phyloP scores from a whole-genome alignment of 495 filamentous ascomycete species.

The Staphylotrichum tortipilum region DNA sequence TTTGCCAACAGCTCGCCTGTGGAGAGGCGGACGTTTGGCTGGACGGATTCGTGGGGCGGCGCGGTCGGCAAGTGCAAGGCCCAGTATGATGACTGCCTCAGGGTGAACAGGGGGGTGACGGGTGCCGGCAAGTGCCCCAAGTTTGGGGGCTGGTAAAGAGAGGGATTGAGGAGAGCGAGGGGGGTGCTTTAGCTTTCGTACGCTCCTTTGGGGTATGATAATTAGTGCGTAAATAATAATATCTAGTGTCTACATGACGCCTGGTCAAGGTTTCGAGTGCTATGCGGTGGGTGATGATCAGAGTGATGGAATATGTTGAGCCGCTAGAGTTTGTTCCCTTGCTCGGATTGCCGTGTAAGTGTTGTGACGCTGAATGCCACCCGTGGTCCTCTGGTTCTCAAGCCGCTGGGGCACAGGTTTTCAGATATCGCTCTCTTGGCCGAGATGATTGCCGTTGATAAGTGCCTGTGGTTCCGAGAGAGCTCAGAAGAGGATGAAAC shows the following conservation, averaged over 20 bases:
- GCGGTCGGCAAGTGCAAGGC: slow-evolving; percentile 12
- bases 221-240: slow-evolving; percentile 9
- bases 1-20: not conserved
- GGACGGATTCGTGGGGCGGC: slow-evolving; percentile 2
- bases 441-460: too few species aligned
- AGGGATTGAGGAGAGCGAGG: too few species aligned
- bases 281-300: too few species aligned
- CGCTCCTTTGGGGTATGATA: slow-evolving; percentile 6
- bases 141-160: slow-evolving; percentile 7
- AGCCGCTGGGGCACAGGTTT: too few species aligned
- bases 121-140: slow-evolving; percentile 17
- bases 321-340: too few species aligned
- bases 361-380: too few species aligned
- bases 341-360: too few species aligned
- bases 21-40: not conserved
- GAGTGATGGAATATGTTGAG: too few species aligned
- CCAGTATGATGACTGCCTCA: slow-evolving; percentile 5
- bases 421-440: too few species aligned
- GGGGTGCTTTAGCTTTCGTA: slow-evolving; percentile 4
- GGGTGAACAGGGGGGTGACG: slow-evolving; percentile 5
- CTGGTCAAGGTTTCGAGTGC: not conserved
- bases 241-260: not conserved
- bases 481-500: too few species aligned
- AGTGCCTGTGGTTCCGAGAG: too few species aligned
- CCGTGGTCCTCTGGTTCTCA: too few species aligned